These are phyloP conservation scores for Chaetomium globosum DNA, from an alignment of 2,329 filamentous ascomycete genomes.

Conservation along the genomic window DNA sequence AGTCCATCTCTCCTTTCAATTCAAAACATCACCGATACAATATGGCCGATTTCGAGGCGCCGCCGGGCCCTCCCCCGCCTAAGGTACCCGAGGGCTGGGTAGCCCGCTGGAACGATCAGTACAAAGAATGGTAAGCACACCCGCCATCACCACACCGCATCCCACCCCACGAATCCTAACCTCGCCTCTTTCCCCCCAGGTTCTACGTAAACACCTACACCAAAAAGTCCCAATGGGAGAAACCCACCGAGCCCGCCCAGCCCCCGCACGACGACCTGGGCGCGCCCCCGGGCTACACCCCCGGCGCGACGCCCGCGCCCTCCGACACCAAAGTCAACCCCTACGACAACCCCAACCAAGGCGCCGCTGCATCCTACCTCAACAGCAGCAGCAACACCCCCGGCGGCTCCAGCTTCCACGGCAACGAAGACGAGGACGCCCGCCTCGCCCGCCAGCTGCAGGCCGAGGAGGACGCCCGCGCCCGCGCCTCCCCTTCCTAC, in stretches of 20 bases:
- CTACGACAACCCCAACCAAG: slow-evolving; percentile 32
- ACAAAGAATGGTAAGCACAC: slow-evolving; percentile 68
- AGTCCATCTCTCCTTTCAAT: too few species aligned
- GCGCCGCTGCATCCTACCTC: slow-evolving; percentile 6
- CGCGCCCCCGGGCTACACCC: slow-evolving; percentile 68
- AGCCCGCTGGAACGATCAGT: slow-evolving; percentile 82
- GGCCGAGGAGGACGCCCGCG: slow-evolving; percentile 75
- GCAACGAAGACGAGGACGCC: slow-evolving; percentile 64
- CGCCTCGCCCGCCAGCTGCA: slow-evolving; percentile 75
- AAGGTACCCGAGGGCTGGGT: slow-evolving; percentile 79
- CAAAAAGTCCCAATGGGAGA: slow-evolving; percentile 89
- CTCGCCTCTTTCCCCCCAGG: slow-evolving; percentile 50
- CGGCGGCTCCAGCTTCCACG: slow-evolving; percentile 31
- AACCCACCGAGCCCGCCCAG: slow-evolving; percentile 68
- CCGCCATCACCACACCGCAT: background rate
- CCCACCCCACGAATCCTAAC: slow-evolving; percentile 11
- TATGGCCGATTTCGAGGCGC: slow-evolving; percentile 60
- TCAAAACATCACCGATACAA: background rate
- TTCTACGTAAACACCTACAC: slow-evolving; percentile 91
- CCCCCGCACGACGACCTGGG: slow-evolving; percentile 47
- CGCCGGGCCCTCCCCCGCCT: slow-evolving; percentile 59
- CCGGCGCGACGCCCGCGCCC: slow-evolving; percentile 51
- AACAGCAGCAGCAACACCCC: slow-evolving; percentile 31
- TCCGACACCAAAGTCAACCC: slow-evolving; percentile 61
- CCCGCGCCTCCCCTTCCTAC: slow-evolving; percentile 40